Conservation (phyloP, 371 early-diverging fungal genomes). For the Mucor plumbeus region DNA sequence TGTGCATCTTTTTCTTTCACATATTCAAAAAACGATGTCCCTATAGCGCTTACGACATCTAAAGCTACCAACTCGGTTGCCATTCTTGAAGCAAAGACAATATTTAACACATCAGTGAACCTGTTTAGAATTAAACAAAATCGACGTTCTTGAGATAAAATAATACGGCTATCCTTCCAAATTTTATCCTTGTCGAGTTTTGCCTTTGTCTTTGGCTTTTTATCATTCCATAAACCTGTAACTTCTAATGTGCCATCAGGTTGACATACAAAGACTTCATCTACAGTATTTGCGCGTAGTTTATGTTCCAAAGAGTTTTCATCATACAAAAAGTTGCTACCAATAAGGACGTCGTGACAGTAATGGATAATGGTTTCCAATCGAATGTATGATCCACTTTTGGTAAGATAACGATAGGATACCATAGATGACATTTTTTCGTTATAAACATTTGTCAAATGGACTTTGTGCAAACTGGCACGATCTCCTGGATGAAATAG, state of each 20-base stretch:
- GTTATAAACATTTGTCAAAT: constrained; percentile 51
- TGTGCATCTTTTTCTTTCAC: constrained; percentile 32
- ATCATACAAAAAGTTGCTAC: constrained; percentile 36
- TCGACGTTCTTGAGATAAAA: constrained; percentile 21
- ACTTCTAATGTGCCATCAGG: constrained; percentile 37
- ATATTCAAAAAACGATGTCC: constrained; percentile 34
- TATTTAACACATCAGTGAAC: constrained; percentile 32
- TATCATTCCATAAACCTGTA: constrained; percentile 39
- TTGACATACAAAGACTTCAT: constrained; percentile 35
- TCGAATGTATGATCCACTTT: constrained; percentile 32
- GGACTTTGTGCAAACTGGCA: constrained; percentile 37
- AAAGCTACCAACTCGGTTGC: constrained; percentile 32
- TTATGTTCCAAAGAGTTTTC: constrained; percentile 33
- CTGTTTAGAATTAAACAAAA: constrained; percentile 49
- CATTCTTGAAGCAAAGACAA: constrained; percentile 37
- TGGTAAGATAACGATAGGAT: constrained; percentile 36
- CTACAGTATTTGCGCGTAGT: constrained; percentile 40
- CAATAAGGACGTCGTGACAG: constrained; percentile 44
- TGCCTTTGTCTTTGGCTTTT: constrained; percentile 14
- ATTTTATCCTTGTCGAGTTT: constrained; percentile 10
- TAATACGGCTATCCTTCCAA: constrained; percentile 5
- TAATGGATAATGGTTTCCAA: constrained; percentile 47
- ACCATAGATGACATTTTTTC: constrained; percentile 56
- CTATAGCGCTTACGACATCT: constrained; percentile 23
- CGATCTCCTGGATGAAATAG: constrained; percentile 53